Conservation (phyloP, 2,329 filamentous ascomycete genomes). For the Diaporthe aspalathi region DNA sequence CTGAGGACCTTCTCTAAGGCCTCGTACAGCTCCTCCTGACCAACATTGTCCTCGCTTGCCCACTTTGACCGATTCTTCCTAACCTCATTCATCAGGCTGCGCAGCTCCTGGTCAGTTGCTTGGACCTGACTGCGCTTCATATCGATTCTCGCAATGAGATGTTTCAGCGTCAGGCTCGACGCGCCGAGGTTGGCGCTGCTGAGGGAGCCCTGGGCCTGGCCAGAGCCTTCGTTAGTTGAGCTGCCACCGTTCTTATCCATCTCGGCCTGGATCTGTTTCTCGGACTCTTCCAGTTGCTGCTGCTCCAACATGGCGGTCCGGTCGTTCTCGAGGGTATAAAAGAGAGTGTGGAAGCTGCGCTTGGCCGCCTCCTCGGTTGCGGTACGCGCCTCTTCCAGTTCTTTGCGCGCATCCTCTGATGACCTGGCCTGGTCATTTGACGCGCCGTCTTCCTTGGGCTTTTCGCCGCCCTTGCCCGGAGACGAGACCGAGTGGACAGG, state of each 20-base stretch:
- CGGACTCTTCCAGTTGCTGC: constrained; percentile 94
- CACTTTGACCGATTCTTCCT: constrained; percentile 98
- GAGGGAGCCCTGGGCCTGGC: constrained; percentile 84
- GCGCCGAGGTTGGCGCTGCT: constrained; percentile 95
- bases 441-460: constrained; percentile 61
- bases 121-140: constrained; percentile 89
- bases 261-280: constrained; percentile 95
- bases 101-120: constrained; percentile 91
- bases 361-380: constrained; percentile 91
- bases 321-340: constrained; percentile 96
- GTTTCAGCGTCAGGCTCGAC: constrained; percentile 94
- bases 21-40: constrained; percentile 98
- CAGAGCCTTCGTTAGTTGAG: constrained; percentile 61
- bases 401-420: constrained; percentile 90
- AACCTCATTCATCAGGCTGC: constrained; percentile 95
- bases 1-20: constrained; percentile 96
- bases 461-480: constrained; percentile 67
- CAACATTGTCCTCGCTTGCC: constrained; percentile 97
- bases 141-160: constrained; percentile 95
- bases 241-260: constrained; percentile 76
- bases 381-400: constrained; percentile 90
- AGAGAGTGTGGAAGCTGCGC: constrained; percentile 90
- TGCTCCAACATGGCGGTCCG: constrained; percentile 97
- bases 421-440: constrained; percentile 71
- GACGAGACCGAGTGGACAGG: constrained; percentile 72